A percentile compares a stretch with the other conserved stretches of the same genome.
phyloP scores from a whole-genome alignment of 768 basidiomycete species.

The Lentinula boryana region DNA sequence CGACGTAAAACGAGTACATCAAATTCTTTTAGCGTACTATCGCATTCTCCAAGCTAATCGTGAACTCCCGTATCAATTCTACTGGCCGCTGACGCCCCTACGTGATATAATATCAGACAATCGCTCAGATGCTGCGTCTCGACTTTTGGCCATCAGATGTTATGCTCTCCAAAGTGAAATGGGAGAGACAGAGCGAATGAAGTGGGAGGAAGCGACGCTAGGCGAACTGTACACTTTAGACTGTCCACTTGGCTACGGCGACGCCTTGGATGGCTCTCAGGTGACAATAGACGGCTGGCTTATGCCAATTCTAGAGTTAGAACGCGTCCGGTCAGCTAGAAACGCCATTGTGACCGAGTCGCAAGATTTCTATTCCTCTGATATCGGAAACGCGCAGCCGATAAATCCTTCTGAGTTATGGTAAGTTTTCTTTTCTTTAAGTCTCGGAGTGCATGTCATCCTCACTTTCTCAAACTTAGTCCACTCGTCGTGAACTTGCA shows the following conservation, averaged over 20 bases:
- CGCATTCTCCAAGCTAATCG: slow-evolving; percentile 74
- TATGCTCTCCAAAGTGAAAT: slow-evolving; percentile 74
- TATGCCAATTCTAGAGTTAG: slow-evolving; percentile 62
- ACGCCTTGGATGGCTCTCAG: slow-evolving; percentile 37
- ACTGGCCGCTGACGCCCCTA: slow-evolving; percentile 60
- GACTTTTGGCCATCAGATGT: slow-evolving; percentile 69
- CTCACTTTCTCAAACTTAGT: slow-evolving; percentile 29
- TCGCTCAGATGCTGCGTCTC: slow-evolving; percentile 52
- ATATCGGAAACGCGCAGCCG: slow-evolving; percentile 21
- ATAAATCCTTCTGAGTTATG: slow-evolving; percentile 49
- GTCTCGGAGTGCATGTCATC: background rate
- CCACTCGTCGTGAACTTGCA: slow-evolving; percentile 54
- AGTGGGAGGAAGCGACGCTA: slow-evolving; percentile 54
- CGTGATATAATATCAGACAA: slow-evolving; percentile 37
- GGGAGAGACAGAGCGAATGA: slow-evolving; percentile 69
- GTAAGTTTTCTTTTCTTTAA: slow-evolving; percentile 25
- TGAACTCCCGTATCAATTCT: slow-evolving; percentile 51
- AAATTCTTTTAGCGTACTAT: slow-evolving; percentile 72
- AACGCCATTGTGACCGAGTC: slow-evolving; percentile 33
- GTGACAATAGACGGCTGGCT: slow-evolving; percentile 74
- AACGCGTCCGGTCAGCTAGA: slow-evolving; percentile 50
- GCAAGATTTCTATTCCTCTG: slow-evolving; percentile 43
- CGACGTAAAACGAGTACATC: slow-evolving; percentile 51
- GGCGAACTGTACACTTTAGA: slow-evolving; percentile 57
- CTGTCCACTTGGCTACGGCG: slow-evolving; percentile 54